Evolutionary conservation across 176 grass and related monocot species (phyloP).

Genomic region (Pharus latifolius): DNA sequence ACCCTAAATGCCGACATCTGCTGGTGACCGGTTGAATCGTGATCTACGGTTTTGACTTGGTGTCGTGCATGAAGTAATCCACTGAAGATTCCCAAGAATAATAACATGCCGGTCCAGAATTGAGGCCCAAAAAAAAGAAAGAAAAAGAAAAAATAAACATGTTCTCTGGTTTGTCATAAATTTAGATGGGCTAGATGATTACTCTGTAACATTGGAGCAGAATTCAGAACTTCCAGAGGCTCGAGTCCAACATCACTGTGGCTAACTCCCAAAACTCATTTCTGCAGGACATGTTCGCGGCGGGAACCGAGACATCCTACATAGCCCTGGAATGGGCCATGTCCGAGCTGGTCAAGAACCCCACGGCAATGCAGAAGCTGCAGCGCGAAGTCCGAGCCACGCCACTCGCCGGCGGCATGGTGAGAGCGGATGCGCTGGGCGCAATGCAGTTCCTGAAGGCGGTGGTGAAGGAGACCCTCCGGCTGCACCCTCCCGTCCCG

Average conservation of each 20-base stretch:
- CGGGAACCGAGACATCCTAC: constrained; percentile 32
- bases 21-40: too few relatives aligned
- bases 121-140: too few relatives aligned
- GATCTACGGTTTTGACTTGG: too few relatives aligned
- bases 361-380: constrained; percentile 15
- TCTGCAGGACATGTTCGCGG: constrained; percentile 33
- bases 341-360: constrained; percentile 39
- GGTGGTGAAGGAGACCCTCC: constrained; percentile 46
- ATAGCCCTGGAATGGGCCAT: constrained; percentile 42
- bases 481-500: constrained; percentile 36
- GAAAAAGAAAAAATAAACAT: too few relatives aligned
- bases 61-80: too few relatives aligned
- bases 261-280: not conserved
- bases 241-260: not conserved
- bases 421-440: not conserved
- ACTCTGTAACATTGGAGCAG: not conserved
- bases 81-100: too few relatives aligned
- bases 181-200: too few relatives aligned
- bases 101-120: too few relatives aligned
- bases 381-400: constrained; percentile 7
- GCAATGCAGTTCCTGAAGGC: constrained; percentile 25
- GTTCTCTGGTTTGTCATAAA: too few relatives aligned
- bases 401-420: not conserved
- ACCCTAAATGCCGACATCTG: too few relatives aligned
- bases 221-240: too few relatives aligned